Conservation (phyloP, 1,284 basidiomycete genomes). For the Cryptococcus sp. region DNA sequence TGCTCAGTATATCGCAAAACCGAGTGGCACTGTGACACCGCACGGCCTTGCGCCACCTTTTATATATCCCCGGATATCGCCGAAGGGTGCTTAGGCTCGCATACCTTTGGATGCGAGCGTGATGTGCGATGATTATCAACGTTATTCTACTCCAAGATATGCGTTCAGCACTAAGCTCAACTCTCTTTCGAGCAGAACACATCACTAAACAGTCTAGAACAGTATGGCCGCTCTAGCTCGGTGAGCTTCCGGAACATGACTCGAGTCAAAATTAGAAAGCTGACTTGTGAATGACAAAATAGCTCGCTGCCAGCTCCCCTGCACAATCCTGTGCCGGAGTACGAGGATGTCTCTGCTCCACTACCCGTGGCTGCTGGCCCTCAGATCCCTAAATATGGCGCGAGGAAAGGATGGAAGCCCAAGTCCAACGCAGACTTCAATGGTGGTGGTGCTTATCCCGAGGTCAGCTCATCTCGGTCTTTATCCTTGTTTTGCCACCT, state of each 20-base stretch:
- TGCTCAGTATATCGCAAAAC: too few species aligned
- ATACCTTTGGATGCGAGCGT: too few species aligned
- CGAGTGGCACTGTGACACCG: too few species aligned
- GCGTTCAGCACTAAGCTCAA: too few species aligned
- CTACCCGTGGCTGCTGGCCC: constrained; percentile 20
- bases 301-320: constrained; percentile 48
- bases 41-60: too few species aligned
- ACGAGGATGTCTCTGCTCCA: constrained; percentile 29
- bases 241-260: constrained; percentile 24
- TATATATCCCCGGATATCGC: too few species aligned
- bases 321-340: constrained; percentile 36
- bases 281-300: neutral
- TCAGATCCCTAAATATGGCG: constrained; percentile 64
- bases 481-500: neutral
- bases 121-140: too few species aligned
- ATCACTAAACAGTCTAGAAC: neutral
- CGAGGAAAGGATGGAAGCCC: constrained; percentile 84
- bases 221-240: constrained; percentile 52
- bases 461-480: constrained; percentile 52
- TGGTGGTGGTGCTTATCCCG: constrained; percentile 93
- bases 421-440: constrained; percentile 78
- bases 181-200: too few species aligned
- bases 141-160: too few species aligned
- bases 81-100: too few species aligned
- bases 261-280: neutral